Conservation (phyloP, 352 stramenopile species). For the Globisporangium iwayamae region DNA sequence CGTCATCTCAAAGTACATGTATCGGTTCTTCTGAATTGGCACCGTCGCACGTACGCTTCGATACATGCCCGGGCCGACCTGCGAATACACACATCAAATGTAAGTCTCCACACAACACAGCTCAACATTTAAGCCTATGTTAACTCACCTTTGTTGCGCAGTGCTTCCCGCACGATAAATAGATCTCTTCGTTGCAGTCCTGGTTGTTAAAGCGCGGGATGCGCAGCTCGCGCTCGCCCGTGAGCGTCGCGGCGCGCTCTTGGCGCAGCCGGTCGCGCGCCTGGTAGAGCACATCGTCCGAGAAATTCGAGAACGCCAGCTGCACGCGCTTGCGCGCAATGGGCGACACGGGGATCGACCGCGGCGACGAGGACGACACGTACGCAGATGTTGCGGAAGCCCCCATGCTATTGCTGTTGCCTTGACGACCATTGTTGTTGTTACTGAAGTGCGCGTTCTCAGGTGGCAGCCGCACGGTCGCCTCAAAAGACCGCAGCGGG, state of each 20-base stretch:
- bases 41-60: conserved; percentile 69
- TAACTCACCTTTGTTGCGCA: conserved; percentile 65
- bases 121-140: background rate
- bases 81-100: background rate
- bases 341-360: conserved; percentile 83
- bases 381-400: conserved; percentile 9
- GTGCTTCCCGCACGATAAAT: conserved; percentile 80
- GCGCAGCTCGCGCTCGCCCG: conserved; percentile 42
- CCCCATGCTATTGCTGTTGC: background rate
- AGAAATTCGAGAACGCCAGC: conserved; percentile 78
- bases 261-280: conserved; percentile 71
- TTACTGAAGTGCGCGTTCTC: conserved; percentile 27
- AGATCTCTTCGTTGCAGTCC: conserved; percentile 84
- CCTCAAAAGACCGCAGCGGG: conserved; percentile 79
- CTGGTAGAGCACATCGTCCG: conserved; percentile 82
- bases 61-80: conserved; percentile 67
- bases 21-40: conserved; percentile 56
- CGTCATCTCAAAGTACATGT: conserved; percentile 87
- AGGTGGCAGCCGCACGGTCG: conserved; percentile 68
- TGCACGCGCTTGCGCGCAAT: conserved; percentile 66
- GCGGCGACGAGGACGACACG: conserved; percentile 52
- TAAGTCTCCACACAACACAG: background rate
- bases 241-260: conserved; percentile 69
- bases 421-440: conserved; percentile 9
- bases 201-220: conserved; percentile 75